Evolutionary conservation across 2,329 filamentous ascomycete species (phyloP), one percentile per base, ranked within the genome.

Genomic region (Penicillium sp.): DNA sequence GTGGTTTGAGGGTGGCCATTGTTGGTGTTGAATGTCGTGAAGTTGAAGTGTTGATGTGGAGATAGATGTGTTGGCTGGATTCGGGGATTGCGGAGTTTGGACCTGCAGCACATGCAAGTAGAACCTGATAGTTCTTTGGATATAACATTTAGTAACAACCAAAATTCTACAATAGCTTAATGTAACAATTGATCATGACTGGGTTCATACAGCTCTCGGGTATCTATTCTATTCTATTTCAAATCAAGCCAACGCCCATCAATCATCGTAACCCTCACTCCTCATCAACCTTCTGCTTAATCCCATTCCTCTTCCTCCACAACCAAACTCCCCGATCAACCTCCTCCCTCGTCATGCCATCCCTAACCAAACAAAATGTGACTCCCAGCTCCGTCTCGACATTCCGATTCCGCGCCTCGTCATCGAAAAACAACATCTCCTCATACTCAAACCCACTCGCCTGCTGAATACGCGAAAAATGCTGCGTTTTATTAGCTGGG

Each of bases 341-440:
- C 78, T 95, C 92, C 0, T 80, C 80, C 76, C 86, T 88, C 2
- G 84, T 87, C 53, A 96, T 86, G 0, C 93, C 93, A 71, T 96
- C 88, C 55, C 84, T 79, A 0, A 98, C 88, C 49, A 97, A 77
- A 70, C 86, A 86, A 85, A 98, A 96, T 0, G 89, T 90, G 3
- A 96, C 89, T 0, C 93, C 93, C 49, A 97, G 68, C 46, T 82
- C 79, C 1, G 71, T 76, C 75, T 89, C 85, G 1, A 96, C 93
- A 70, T 97, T 92, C 56, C 85, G 81, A 70, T 98, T 98, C 59
- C 93, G 79, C 52, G 82, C 81, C 82, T 98, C 93, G 67, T 98
- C 93, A 66, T 98, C 93, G 64, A 98, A 98, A 74, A 98, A 98
- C 33, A 98, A 73, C 88, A 98, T 96, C 48, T 97, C 91, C 62